These are phyloP conservation scores for Saccharomycopsis fodiens DNA, from an alignment of 805 yeast genomes.

Conservation along the genomic window DNA sequence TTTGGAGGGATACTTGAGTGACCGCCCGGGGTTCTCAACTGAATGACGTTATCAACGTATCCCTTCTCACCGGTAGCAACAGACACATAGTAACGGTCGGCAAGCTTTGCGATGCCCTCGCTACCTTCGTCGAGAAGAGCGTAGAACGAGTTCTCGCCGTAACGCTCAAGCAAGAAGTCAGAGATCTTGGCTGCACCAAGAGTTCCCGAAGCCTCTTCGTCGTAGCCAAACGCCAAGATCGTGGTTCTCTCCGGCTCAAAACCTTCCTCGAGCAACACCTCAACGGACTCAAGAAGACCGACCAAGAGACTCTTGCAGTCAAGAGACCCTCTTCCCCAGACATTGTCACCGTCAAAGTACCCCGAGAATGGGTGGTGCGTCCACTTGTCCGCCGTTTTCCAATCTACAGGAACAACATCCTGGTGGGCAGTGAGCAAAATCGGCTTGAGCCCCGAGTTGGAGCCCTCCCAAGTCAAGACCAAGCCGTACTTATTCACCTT, in stretches of 20 bases:
- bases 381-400: constrained; percentile 52
- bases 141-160: constrained; percentile 54
- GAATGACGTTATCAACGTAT: constrained; percentile 42
- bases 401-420: constrained; percentile 74
- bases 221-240: constrained; percentile 64
- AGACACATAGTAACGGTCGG: constrained; percentile 46
- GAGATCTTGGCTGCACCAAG: constrained; percentile 54
- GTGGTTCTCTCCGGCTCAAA: constrained; percentile 55
- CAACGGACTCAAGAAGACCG: constrained; percentile 59
- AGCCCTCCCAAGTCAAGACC: constrained; percentile 47
- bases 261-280: constrained; percentile 41
- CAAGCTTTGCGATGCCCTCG: constrained; percentile 30
- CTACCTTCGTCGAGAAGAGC: constrained; percentile 67
- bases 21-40: constrained; percentile 61
- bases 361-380: constrained; percentile 62
- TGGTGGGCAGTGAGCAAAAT: constrained; percentile 66
- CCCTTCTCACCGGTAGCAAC: constrained; percentile 61
- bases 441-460: constrained; percentile 46
- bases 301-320: constrained; percentile 70
- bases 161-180: constrained; percentile 39
- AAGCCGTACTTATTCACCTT: constrained; percentile 56
- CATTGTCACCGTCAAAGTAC: constrained; percentile 52
- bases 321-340: constrained; percentile 73
- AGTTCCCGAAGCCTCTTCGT: constrained; percentile 66
- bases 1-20: constrained; percentile 78